These are phyloP conservation scores for Coemansia sp. DNA, from an alignment of 192 early-diverging fungal species.

Conservation along the genomic window DNA sequence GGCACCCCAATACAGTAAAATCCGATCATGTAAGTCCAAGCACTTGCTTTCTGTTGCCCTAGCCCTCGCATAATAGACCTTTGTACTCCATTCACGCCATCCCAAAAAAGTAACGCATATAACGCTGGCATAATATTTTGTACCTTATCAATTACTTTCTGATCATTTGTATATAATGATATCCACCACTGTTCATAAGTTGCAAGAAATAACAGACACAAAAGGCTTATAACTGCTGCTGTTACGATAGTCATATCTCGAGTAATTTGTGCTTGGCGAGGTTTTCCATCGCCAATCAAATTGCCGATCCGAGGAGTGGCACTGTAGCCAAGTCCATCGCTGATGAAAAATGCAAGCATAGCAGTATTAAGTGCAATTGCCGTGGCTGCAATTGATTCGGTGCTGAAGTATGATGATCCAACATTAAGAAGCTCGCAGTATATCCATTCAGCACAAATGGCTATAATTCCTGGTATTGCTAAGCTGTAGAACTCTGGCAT, in stretches of 20 bases:
- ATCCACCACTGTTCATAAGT: conserved; percentile 16
- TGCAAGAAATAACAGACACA: neutral
- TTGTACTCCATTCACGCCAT: conserved; percentile 55
- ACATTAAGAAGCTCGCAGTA: conserved; percentile 65
- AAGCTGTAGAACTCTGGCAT: conserved; percentile 61
- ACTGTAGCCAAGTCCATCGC: conserved; percentile 69
- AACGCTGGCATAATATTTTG: conserved; percentile 64
- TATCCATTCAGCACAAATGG: conserved; percentile 78
- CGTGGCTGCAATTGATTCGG: conserved; percentile 68
- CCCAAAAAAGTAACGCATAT: conserved; percentile 58
- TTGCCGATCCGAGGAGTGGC: conserved; percentile 72
- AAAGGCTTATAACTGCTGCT: conserved; percentile 52
- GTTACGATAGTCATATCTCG: conserved; percentile 50
- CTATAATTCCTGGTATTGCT: conserved; percentile 71
- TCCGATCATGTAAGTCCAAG: conserved; percentile 32
- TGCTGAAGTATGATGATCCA: conserved; percentile 70
- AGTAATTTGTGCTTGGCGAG: conserved; percentile 58
- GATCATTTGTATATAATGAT: conserved; percentile 60
- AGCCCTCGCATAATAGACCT: conserved; percentile 48
- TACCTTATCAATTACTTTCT: conserved; percentile 28
- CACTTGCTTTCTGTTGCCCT: conserved; percentile 40
- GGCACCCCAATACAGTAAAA: conserved; percentile 46
- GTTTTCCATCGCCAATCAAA: conserved; percentile 57
- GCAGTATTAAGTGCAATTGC: conserved; percentile 60
- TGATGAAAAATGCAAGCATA: conserved; percentile 64